A percentile compares a stretch with the other conserved stretches of the same genome.
These are phyloP conservation scores for Apiospora rasikravindrae DNA, from an alignment of 2,329 filamentous ascomycete genomes.

Conservation along the genomic window DNA sequence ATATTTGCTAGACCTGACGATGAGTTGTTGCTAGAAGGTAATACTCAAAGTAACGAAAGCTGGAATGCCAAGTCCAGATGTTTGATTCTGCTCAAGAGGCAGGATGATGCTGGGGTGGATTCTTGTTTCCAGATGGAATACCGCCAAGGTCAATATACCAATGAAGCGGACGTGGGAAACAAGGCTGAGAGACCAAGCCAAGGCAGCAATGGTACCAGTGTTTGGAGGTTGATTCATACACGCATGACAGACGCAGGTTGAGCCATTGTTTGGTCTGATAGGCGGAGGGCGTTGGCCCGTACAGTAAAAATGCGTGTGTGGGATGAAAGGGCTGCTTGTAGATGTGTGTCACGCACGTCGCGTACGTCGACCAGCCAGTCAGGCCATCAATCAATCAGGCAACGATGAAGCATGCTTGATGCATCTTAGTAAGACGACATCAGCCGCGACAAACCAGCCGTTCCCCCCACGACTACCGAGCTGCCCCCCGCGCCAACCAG, in stretches of 20 bases:
- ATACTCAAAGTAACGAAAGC: not conserved
- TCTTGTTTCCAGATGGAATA: not conserved
- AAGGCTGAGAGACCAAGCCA: slow-evolving; percentile 1
- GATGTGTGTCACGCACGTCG: not conserved
- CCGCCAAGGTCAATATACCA: not conserved
- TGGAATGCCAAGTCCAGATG: not conserved
- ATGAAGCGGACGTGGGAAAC: not conserved
- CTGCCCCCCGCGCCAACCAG: too few relatives aligned
- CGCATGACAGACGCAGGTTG: not conserved
- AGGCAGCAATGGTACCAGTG: not conserved
- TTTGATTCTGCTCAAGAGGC: not conserved
- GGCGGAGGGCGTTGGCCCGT: not conserved
- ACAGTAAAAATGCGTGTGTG: not conserved
- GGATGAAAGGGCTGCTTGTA: not conserved
- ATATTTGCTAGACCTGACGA: not conserved
- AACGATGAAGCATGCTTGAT: not conserved
- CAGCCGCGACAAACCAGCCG: not conserved
- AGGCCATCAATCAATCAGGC: slow-evolving; percentile 4
- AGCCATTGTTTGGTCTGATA: not conserved
- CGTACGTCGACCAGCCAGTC: not conserved
- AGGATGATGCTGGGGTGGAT: not conserved
- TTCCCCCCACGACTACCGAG: not conserved
- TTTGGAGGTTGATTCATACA: not conserved
- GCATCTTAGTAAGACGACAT: not conserved
- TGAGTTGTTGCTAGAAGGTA: not conserved